Evolutionary conservation across 768 basidiomycete genomes (phyloP).

Genomic region (Collybia sordida): DNA sequence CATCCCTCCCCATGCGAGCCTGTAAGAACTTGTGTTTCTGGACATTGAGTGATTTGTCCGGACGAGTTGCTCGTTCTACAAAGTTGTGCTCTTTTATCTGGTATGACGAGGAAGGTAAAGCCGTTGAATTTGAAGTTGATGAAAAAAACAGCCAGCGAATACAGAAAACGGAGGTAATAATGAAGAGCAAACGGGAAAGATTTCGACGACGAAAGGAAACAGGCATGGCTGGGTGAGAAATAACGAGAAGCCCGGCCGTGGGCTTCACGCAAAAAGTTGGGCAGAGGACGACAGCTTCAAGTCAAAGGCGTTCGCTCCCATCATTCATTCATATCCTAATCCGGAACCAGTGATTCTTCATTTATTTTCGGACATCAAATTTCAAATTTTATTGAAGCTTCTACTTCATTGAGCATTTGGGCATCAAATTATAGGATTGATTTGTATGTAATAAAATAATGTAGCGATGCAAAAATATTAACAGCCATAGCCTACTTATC

Average conservation of each 20-base stretch:
- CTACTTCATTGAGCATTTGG: too few relatives aligned
- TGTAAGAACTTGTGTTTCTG: constrained; percentile 89
- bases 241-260: neutral
- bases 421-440: too few relatives aligned
- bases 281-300: neutral
- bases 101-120: constrained; percentile 32
- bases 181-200: constrained; percentile 41
- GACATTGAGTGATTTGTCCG: constrained; percentile 83
- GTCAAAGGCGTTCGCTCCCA: neutral
- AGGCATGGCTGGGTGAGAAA: constrained; percentile 28
- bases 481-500: too few relatives aligned
- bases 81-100: constrained; percentile 53
- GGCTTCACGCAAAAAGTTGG: neutral
- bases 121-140: constrained; percentile 32
- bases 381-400: too few relatives aligned
- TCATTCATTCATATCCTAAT: constrained; percentile 7
- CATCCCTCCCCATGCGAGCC: constrained; percentile 83
- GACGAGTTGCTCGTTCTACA: constrained; percentile 52
- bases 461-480: too few relatives aligned
- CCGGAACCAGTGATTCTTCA: neutral
- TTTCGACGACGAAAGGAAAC: constrained; percentile 48
- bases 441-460: too few relatives aligned
- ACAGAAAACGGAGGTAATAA: constrained; percentile 30
- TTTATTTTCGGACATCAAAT: neutral
- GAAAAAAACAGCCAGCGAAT: constrained; percentile 36